These are phyloP conservation scores for Clarkia xantiana DNA, from an alignment of 345 rosid species.

Conservation along the genomic window DNA sequence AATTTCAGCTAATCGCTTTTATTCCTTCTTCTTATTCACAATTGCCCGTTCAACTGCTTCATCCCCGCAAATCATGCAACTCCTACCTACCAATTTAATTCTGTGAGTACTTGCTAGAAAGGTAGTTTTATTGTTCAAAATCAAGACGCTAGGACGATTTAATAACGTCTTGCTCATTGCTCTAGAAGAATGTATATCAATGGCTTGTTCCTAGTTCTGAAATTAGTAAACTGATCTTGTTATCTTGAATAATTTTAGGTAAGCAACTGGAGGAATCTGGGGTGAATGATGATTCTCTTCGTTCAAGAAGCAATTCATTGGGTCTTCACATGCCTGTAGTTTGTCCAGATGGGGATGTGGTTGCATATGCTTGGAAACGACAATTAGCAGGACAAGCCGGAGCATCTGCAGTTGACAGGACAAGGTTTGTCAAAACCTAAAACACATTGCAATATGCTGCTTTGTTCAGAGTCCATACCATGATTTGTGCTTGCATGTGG, in stretches of 20 bases:
- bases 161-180: no score
- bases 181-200: no score
- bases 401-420: slow-evolving; percentile 94
- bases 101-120: no score
- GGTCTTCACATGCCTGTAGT: slow-evolving; percentile 91
- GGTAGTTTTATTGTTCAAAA: no score
- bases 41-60: no score
- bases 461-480: no score
- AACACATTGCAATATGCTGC: background rate
- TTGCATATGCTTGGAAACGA: slow-evolving; percentile 95
- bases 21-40: no score
- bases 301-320: slow-evolving; percentile 75
- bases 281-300: slow-evolving; percentile 60
- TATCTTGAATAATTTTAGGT: slow-evolving; percentile 28
- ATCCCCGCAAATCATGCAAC: no score
- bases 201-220: background rate
- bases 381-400: slow-evolving; percentile 99
- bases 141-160: no score
- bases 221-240: background rate
- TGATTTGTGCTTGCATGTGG: no score
- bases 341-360: slow-evolving; percentile 95
- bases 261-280: slow-evolving; percentile 82
- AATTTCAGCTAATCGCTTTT: no score
- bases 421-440: slow-evolving; percentile 30
- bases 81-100: background rate